phyloP scores from a whole-genome alignment of 202 grass and related monocot species.

The Panicum hallii region DNA sequence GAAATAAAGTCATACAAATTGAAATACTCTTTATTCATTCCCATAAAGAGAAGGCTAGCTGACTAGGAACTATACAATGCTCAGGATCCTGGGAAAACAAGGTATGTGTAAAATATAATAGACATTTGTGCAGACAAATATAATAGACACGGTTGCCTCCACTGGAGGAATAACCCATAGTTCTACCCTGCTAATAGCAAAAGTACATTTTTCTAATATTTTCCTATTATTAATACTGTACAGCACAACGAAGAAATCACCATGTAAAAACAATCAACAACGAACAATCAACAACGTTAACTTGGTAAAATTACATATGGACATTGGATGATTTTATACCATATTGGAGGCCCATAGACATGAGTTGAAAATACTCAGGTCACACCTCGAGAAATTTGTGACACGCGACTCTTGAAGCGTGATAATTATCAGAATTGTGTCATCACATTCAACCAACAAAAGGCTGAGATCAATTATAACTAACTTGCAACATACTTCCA shows the following conservation, averaged over 20 bases:
- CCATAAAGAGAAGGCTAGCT: conserved; percentile 16
- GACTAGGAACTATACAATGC: conserved; percentile 11
- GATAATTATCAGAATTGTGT: neutral
- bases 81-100: conserved; percentile 4
- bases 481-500: neutral
- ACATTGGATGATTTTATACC: neutral
- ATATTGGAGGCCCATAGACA: neutral
- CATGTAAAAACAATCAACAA: neutral
- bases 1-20: neutral
- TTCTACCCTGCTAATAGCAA: neutral
- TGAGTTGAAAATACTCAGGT: neutral
- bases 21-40: neutral
- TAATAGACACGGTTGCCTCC: neutral
- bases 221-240: neutral
- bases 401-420: neutral
- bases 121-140: neutral
- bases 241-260: neutral
- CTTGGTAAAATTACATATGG: neutral
- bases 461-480: neutral
- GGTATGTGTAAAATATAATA: conserved; percentile 17
- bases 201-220: neutral
- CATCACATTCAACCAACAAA: neutral
- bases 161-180: neutral
- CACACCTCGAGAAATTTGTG: neutral
- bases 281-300: neutral